phyloP scores from a whole-genome alignment of 129 eudicot species.

The Flaveria sonorensis region DNA sequence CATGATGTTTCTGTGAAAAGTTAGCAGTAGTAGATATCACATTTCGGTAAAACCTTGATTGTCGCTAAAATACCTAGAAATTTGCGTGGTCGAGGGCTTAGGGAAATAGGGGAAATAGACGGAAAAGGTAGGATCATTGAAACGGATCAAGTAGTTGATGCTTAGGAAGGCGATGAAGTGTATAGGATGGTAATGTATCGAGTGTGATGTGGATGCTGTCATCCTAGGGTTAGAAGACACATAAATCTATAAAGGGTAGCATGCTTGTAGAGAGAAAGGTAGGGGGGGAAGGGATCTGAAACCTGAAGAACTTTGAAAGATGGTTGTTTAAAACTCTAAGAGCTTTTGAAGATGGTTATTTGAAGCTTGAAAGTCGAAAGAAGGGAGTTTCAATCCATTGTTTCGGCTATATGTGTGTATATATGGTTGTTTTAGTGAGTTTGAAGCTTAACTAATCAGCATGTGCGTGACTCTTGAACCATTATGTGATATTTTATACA shows the following conservation, averaged over 20 bases:
- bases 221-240: slow-evolving; percentile 1
- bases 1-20: slow-evolving; percentile 4
- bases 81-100: not conserved
- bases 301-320: slow-evolving; percentile 4
- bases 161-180: slow-evolving; percentile 1
- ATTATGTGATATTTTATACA: slow-evolving; percentile 23
- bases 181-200: not conserved
- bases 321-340: not conserved
- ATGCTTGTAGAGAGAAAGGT: not conserved
- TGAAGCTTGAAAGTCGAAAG: slow-evolving; percentile 11
- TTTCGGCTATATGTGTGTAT: not conserved
- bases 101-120: not conserved
- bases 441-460: not conserved
- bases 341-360: slow-evolving; percentile 15
- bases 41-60: not conserved
- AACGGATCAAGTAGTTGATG: not conserved
- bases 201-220: slow-evolving; percentile 8
- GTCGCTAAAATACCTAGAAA: slow-evolving; percentile 25
- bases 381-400: slow-evolving; percentile 3
- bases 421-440: slow-evolving; percentile 21
- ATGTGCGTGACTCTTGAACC: not conserved
- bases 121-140: not conserved
- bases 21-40: not conserved
- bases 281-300: not conserved
- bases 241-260: not conserved